phyloP scores from a whole-genome alignment of 2,329 filamentous ascomycete species.

The Fusarium pseudoanthophilum region DNA sequence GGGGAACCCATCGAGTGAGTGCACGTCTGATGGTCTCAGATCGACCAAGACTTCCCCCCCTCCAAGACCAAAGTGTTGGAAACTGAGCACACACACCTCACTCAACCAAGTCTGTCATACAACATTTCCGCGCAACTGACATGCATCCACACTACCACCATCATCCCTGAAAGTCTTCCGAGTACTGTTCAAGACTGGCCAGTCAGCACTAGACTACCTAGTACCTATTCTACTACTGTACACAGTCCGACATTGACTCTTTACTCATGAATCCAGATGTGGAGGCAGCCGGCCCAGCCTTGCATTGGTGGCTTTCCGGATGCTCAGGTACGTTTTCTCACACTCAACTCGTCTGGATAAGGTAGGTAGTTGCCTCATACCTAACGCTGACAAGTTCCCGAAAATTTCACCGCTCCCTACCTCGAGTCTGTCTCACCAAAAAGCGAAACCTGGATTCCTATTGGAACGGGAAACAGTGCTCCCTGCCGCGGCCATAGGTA shows the following conservation, averaged over 20 bases:
- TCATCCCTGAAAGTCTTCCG: slow-evolving; percentile 14
- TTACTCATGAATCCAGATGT: slow-evolving; percentile 17
- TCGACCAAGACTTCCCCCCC: slow-evolving; percentile 34
- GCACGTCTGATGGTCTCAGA: slow-evolving; percentile 19
- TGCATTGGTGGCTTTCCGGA: slow-evolving; percentile 19
- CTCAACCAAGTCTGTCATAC: slow-evolving; percentile 23
- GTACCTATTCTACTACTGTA: not conserved
- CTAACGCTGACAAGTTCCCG: slow-evolving; percentile 26
- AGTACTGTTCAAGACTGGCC: slow-evolving; percentile 1
- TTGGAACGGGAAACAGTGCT: slow-evolving; percentile 31
- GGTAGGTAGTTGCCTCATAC: slow-evolving; percentile 7
- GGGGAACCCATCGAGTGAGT: not conserved
- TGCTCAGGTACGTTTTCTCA: slow-evolving; percentile 7
- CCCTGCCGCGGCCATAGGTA: slow-evolving; percentile 22
- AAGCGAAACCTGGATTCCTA: not conserved
- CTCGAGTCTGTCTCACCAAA: slow-evolving; percentile 24
- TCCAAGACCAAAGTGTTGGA: slow-evolving; percentile 38
- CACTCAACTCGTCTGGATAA: slow-evolving; percentile 20
- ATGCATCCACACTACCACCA: slow-evolving; percentile 20
- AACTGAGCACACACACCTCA: slow-evolving; percentile 35
- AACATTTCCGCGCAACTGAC: slow-evolving; percentile 20
- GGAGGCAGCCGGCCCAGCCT: slow-evolving; percentile 38
- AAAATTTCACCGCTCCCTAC: slow-evolving; percentile 30
- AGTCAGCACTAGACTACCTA: slow-evolving; percentile 4
- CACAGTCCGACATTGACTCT: not conserved